phyloP scores from a whole-genome alignment of 352 stramenopile species.

The Globisporangium heterothallicum region DNA sequence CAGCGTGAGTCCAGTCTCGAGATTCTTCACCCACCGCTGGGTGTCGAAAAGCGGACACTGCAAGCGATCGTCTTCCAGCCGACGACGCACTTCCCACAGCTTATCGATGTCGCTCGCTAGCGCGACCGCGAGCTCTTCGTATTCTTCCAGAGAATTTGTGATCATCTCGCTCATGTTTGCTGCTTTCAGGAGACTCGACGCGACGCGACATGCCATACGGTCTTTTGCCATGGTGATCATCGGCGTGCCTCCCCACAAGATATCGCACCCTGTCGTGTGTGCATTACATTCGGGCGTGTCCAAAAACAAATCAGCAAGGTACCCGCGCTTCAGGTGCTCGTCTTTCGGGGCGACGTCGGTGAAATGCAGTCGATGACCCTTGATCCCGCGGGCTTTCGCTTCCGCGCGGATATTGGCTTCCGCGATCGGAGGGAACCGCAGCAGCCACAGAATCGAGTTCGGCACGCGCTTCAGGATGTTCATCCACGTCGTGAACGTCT shows the following conservation, averaged over 20 bases:
- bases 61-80: conserved; percentile 60
- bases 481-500: conserved; percentile 90
- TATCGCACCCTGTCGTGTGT: conserved; percentile 90
- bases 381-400: conserved; percentile 63
- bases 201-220: conserved; percentile 88
- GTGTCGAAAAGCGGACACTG: conserved; percentile 82
- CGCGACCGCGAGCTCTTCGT: conserved; percentile 88
- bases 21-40: conserved; percentile 70
- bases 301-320: conserved; percentile 89
- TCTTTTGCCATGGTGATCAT: conserved; percentile 89
- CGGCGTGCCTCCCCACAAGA: conserved; percentile 88
- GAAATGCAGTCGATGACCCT: conserved; percentile 69
- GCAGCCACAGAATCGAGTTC: conserved; percentile 88
- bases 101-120: conserved; percentile 86
- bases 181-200: conserved; percentile 77
- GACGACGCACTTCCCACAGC: conserved; percentile 68
- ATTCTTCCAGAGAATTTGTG: conserved; percentile 67
- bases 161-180: conserved; percentile 83
- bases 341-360: conserved; percentile 86
- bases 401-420: conserved; percentile 86
- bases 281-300: conserved; percentile 91
- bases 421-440: conserved; percentile 77
- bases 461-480: conserved; percentile 90
- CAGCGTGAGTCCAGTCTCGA: conserved; percentile 72
- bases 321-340: conserved; percentile 87